Conservation (phyloP, 1,284 basidiomycete species). For the Leccinum laetum region DNA sequence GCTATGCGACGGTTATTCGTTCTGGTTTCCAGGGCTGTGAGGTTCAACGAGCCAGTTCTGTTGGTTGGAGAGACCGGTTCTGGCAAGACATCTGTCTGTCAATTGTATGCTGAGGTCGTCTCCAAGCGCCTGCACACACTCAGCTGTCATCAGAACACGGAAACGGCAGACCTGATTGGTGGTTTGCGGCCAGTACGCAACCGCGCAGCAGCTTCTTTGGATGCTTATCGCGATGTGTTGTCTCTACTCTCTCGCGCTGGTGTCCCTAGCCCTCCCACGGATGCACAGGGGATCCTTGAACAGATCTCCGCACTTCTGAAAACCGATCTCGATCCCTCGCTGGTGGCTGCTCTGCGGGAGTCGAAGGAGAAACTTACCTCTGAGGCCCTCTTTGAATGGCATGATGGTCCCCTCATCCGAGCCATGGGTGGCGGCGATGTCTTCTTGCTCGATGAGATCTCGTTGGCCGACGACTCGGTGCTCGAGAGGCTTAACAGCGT, state of each 20-base stretch:
- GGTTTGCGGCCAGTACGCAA: slow-evolving; percentile 94
- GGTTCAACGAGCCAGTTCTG: slow-evolving; percentile 93
- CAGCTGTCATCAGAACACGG: slow-evolving; percentile 99
- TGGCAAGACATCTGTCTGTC: slow-evolving; percentile 97
- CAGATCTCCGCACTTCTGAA: slow-evolving; percentile 36
- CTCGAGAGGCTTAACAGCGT: slow-evolving; percentile 98
- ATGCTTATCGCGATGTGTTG: slow-evolving; percentile 44
- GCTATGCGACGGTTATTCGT: slow-evolving; percentile 93
- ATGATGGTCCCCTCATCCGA: slow-evolving; percentile 91
- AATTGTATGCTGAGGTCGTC: slow-evolving; percentile 78
- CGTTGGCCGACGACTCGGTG: slow-evolving; percentile 97
- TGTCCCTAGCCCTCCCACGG: slow-evolving; percentile 30
- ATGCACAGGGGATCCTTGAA: slow-evolving; percentile 39
- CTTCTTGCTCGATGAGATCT: slow-evolving; percentile 96
- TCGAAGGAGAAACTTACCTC: slow-evolving; percentile 46
- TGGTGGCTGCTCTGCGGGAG: slow-evolving; percentile 38
- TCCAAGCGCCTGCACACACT: slow-evolving; percentile 71
- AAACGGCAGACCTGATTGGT: slow-evolving; percentile 96
- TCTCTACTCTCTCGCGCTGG: slow-evolving; percentile 43
- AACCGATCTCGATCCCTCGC: slow-evolving; percentile 30
- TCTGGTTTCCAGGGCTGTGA: slow-evolving; percentile 81
- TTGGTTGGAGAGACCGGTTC: slow-evolving; percentile 99
- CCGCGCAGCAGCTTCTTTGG: slow-evolving; percentile 51
- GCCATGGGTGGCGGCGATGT: slow-evolving; percentile 90
- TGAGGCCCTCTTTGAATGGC: slow-evolving; percentile 93